Evolutionary conservation across 345 rosid species (phyloP).

Genomic region (Pistacia atlantica): DNA sequence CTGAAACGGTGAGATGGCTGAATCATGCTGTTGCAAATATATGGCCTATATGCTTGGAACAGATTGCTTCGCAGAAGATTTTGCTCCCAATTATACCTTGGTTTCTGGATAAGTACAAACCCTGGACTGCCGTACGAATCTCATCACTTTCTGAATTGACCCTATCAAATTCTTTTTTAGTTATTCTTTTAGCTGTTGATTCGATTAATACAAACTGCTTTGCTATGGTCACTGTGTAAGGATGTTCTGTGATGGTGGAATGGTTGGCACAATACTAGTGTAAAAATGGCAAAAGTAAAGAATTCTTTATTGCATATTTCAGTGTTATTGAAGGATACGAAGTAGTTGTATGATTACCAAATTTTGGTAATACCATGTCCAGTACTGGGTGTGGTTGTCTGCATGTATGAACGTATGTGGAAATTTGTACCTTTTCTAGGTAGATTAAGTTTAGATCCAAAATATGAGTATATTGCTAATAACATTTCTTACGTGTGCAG

Average conservation of each 20-base stretch:
- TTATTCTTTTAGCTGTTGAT: not conserved
- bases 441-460: conserved; percentile 1
- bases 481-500: conserved; percentile 43
- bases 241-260: not conserved
- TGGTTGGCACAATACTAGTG: not conserved
- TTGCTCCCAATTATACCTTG: conserved; percentile 93
- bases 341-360: not conserved
- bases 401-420: not conserved
- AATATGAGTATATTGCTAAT: conserved; percentile 4
- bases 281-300: not conserved
- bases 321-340: not conserved
- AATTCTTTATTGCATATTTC: not conserved
- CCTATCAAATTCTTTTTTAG: not conserved
- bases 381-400: not conserved
- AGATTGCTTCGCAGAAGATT: conserved; percentile 84
- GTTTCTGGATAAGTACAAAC: conserved; percentile 95
- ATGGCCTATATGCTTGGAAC: conserved; percentile 96
- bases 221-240: not conserved
- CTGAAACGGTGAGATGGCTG: conserved; percentile 91
- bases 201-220: not conserved
- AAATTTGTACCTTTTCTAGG: not conserved
- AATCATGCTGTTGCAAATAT: conserved; percentile 82
- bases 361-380: not conserved
- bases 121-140: conserved; percentile 86
- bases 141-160: conserved; percentile 4